Percentiles rank a stretch among this genome's conserved stretches.
These are phyloP conservation scores for Tagetes erecta DNA, from an alignment of 129 eudicot species.

Conservation along the genomic window DNA sequence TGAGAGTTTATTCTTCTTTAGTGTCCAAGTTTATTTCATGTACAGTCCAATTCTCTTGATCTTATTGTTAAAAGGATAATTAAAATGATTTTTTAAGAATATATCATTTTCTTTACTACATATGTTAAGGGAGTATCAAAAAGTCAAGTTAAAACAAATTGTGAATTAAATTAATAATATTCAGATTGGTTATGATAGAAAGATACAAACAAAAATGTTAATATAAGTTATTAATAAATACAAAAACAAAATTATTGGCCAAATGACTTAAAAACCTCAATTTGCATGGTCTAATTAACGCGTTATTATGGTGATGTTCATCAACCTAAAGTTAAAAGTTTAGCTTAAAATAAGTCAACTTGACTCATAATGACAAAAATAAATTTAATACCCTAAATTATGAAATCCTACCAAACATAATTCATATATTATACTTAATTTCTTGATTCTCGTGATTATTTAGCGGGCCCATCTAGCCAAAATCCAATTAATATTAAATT, in stretches of 20 bases:
- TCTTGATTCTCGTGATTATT: constrained; percentile 5
- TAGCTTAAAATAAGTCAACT: constrained; percentile 29
- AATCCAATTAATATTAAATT: constrained; percentile 1
- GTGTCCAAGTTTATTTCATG: too few relatives aligned
- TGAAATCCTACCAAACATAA: constrained; percentile 38
- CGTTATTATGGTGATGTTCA: constrained; percentile 6
- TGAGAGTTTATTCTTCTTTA: too few relatives aligned
- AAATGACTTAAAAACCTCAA: constrained; percentile 1
- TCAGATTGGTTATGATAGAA: too few relatives aligned
- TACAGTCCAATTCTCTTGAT: too few relatives aligned
- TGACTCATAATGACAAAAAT: constrained; percentile 31
- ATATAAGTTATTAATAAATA: too few relatives aligned
- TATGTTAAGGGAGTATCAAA: too few relatives aligned
- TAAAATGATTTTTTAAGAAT: too few relatives aligned
- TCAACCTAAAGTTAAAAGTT: neutral
- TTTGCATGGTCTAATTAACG: constrained; percentile 2
- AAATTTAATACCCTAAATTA: constrained; percentile 18
- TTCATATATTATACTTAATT: constrained; percentile 17
- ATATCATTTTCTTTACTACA: too few relatives aligned
- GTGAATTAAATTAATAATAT: too few relatives aligned
- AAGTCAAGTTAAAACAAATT: too few relatives aligned
- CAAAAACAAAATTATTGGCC: neutral
- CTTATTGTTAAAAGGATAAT: too few relatives aligned
- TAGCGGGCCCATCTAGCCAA: constrained; percentile 14
- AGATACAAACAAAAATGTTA: too few relatives aligned